A percentile compares a stretch with the other conserved stretches of the same genome.
Conservation (phyloP, 2,329 filamentous ascomycete genomes). For the Aspergillus awamori region DNA sequence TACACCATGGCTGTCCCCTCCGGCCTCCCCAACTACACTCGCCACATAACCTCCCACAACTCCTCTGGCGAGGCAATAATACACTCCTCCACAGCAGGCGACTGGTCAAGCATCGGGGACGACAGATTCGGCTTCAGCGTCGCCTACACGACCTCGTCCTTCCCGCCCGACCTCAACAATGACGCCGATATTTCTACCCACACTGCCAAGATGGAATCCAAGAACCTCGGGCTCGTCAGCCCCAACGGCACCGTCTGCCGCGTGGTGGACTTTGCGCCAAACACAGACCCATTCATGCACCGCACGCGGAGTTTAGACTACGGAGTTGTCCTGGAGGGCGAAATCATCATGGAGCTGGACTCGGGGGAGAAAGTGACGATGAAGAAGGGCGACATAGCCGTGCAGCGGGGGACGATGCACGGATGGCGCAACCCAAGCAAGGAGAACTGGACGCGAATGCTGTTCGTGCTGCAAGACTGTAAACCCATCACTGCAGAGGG, state of each 20-base stretch:
- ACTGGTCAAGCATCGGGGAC: constrained; percentile 34
- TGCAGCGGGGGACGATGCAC: constrained; percentile 61
- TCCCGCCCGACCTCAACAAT: constrained; percentile 39
- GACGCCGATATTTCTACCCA: constrained; percentile 40
- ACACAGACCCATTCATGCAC: constrained; percentile 52
- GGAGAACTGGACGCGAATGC: constrained; percentile 54
- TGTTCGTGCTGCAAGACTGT: constrained; percentile 39
- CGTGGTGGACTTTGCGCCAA: constrained; percentile 54
- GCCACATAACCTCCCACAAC: constrained; percentile 45
- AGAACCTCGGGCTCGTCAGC: constrained; percentile 41
- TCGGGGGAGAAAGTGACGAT: constrained; percentile 53
- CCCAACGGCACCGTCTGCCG: constrained; percentile 48
- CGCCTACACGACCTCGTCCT: constrained; percentile 44
- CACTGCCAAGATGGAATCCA: constrained; percentile 29
- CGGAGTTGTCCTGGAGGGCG: constrained; percentile 58
- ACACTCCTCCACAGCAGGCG: constrained; percentile 32
- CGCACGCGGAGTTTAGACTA: constrained; percentile 59
- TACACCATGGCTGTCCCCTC: constrained; percentile 18
- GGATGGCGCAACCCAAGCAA: constrained; percentile 55
- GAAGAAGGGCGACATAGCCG: constrained; percentile 56
- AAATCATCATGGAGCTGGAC: constrained; percentile 56
- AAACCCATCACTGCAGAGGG: constrained; percentile 24
- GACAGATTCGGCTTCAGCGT: constrained; percentile 44
- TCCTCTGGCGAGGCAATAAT: constrained; percentile 40
- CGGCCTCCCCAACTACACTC: constrained; percentile 31